Percentiles rank a stretch among this genome's conserved stretches.
phyloP scores from a whole-genome alignment of 345 rosid genomes.

The Heritiera fomes region DNA sequence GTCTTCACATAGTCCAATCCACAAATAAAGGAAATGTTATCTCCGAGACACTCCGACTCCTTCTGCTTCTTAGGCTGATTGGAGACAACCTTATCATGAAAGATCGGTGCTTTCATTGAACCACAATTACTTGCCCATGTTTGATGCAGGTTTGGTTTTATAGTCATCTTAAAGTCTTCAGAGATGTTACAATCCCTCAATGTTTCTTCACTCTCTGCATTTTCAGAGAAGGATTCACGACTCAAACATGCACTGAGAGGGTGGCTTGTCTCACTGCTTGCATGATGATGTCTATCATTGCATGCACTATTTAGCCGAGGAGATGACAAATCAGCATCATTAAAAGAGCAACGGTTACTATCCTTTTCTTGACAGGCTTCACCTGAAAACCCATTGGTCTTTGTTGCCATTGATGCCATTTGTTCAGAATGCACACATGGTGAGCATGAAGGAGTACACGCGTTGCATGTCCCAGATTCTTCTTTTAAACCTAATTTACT shows the following conservation, averaged over 20 bases:
- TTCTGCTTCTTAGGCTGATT: constrained; percentile 14
- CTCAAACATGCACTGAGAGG: constrained; percentile 32
- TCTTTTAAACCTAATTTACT: constrained; percentile 10
- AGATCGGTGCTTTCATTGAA: not conserved
- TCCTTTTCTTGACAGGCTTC: constrained; percentile 26
- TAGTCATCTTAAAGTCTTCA: constrained; percentile 12
- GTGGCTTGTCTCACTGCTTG: constrained; percentile 30
- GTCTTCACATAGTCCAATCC: constrained; percentile 5
- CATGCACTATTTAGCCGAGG: not conserved
- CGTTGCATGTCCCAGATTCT: constrained; percentile 13
- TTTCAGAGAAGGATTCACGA: constrained; percentile 29
- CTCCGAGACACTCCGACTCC: constrained; percentile 25
- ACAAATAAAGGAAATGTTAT: constrained; percentile 29
- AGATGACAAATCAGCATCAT: constrained; percentile 20
- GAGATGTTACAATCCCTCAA: constrained; percentile 14
- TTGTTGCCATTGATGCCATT: constrained; percentile 19
- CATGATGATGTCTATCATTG: constrained; percentile 22
- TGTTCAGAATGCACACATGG: constrained; percentile 18
- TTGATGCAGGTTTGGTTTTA: not conserved
- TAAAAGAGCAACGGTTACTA: not conserved
- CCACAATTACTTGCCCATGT: not conserved
- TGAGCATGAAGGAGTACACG: constrained; percentile 21
- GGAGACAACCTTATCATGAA: not conserved
- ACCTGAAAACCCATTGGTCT: constrained; percentile 14
- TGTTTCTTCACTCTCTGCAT: constrained; percentile 23